Conservation (phyloP, 1,284 basidiomycete species). For the Somion occarium region DNA sequence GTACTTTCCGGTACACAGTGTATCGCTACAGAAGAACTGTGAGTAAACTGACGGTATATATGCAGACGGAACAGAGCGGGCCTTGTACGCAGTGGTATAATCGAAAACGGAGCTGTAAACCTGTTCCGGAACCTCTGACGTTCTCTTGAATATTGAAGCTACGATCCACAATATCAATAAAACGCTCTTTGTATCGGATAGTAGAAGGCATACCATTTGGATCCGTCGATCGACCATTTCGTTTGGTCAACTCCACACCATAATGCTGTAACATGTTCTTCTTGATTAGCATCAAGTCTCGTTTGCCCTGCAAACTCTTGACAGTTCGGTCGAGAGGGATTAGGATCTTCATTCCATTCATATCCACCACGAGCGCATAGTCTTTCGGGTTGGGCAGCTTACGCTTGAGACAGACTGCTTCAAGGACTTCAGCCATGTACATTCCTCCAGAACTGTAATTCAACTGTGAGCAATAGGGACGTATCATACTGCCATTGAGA, state of each 20-base stretch:
- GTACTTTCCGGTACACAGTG: conserved; percentile 91
- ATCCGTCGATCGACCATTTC: conserved; percentile 71
- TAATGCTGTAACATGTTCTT: conserved; percentile 70
- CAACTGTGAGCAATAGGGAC: conserved; percentile 1
- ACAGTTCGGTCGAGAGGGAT: conserved; percentile 96
- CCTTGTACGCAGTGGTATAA: conserved; percentile 80
- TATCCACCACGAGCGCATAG: conserved; percentile 68
- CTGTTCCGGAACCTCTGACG: conserved; percentile 70
- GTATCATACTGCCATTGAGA: not conserved
- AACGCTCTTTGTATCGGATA: not conserved
- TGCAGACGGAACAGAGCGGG: conserved; percentile 19
- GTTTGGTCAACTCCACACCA: conserved; percentile 57
- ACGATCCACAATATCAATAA: conserved; percentile 5
- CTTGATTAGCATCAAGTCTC: conserved; percentile 82
- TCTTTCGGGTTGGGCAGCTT: conserved; percentile 73
- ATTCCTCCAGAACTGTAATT: conserved; percentile 77
- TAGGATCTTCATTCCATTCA: conserved; percentile 76
- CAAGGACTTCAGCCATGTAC: conserved; percentile 96
- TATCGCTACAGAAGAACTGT: conserved; percentile 59
- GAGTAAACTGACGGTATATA: not conserved
- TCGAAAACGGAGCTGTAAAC: conserved; percentile 54
- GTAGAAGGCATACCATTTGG: conserved; percentile 69
- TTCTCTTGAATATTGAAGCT: conserved; percentile 91
- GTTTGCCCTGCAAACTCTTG: conserved; percentile 84
- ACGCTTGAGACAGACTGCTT: conserved; percentile 75